These are phyloP conservation scores for Trichoderma hamatum DNA, from an alignment of 2,329 filamentous ascomycete species.

Conservation along the genomic window DNA sequence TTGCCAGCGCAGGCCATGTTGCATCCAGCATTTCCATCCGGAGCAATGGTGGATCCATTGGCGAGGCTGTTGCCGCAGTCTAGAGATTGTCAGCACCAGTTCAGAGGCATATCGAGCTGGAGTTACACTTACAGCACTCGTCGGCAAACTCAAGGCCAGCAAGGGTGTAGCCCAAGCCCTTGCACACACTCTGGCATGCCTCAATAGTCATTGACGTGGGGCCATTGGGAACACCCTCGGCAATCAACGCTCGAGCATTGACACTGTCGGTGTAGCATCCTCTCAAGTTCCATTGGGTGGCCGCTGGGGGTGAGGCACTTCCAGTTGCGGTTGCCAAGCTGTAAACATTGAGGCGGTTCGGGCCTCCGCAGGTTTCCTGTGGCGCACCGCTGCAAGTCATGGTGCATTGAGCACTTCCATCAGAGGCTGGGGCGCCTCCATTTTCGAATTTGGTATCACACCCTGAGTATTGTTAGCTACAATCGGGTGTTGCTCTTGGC, in stretches of 20 bases:
- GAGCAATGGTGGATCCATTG: constrained; percentile 1
- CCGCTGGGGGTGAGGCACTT: neutral
- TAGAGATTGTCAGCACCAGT: neutral
- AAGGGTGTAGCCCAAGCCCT: neutral
- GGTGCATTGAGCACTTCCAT: constrained; percentile 18
- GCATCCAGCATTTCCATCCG: constrained; percentile 2
- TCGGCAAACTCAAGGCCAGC: constrained; percentile 9
- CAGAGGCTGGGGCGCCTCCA: constrained; percentile 5
- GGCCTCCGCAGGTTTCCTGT: constrained; percentile 2
- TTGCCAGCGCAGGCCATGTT: constrained; percentile 7
- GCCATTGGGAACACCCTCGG: neutral
- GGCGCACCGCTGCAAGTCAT: constrained; percentile 17
- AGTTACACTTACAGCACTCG: constrained; percentile 5
- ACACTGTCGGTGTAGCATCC: constrained; percentile 16
- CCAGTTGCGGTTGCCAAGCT: constrained; percentile 5
- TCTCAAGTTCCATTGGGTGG: neutral
- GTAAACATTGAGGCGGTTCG: constrained; percentile 10
- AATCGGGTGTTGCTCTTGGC: neutral
- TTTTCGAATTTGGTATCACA: constrained; percentile 11
- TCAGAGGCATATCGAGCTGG: neutral
- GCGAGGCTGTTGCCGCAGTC: constrained; percentile 16
- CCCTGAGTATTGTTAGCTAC: neutral
- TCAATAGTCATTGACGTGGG: constrained; percentile 10
- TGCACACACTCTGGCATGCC: constrained; percentile 13
- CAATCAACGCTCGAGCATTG: neutral